Conservation (phyloP, 2,329 filamentous ascomycete genomes). For the Penicillium sp. region DNA sequence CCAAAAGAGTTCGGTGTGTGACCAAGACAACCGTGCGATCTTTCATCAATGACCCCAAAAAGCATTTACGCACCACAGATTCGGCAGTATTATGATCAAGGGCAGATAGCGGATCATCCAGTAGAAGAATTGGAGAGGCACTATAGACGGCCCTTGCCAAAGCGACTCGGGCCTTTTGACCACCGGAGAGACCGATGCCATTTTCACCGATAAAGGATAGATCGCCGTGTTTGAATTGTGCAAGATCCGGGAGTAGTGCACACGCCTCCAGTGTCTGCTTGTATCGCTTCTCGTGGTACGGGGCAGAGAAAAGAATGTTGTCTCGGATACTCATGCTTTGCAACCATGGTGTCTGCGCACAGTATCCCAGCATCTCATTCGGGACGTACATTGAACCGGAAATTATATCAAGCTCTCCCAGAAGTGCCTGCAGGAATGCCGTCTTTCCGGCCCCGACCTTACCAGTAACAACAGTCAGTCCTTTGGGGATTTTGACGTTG, state of each 20-base stretch:
- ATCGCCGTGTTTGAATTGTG: constrained; percentile 65
- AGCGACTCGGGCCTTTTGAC: constrained; percentile 62
- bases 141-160: constrained; percentile 65
- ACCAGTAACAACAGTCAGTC: constrained; percentile 64
- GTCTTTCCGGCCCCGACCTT: constrained; percentile 67
- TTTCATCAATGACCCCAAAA: constrained; percentile 57
- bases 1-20: constrained; percentile 70
- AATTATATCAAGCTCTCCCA: constrained; percentile 61
- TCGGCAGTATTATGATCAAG: constrained; percentile 67
- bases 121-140: constrained; percentile 54
- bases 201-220: constrained; percentile 64
- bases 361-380: constrained; percentile 63
- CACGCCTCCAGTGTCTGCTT: constrained; percentile 69
- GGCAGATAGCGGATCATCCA: constrained; percentile 63
- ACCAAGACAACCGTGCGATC: constrained; percentile 60
- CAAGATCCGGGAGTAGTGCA: constrained; percentile 62
- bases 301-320: constrained; percentile 66
- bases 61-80: constrained; percentile 58
- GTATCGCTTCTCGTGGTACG: constrained; percentile 70
- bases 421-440: constrained; percentile 59
- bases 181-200: constrained; percentile 62
- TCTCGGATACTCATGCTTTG: constrained; percentile 71
- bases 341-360: constrained; percentile 67
- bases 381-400: constrained; percentile 55
- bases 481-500: constrained; percentile 56